phyloP scores from a whole-genome alignment of 805 yeast species.

The Ogataea philodendri region DNA sequence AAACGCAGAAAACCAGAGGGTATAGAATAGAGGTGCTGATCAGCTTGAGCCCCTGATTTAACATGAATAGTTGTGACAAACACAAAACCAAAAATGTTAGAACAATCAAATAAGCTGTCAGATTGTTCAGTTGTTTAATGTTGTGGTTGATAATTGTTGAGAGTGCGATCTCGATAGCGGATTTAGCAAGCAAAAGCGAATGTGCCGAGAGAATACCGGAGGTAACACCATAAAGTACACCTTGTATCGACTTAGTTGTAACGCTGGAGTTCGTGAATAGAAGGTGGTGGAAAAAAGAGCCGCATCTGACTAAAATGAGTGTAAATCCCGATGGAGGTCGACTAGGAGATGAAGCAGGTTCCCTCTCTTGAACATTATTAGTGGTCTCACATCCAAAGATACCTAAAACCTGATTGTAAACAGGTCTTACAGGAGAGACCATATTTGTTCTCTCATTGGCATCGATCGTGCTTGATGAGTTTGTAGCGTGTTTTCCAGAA shows the following conservation, averaged over 20 bases:
- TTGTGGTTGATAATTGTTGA: conserved; percentile 38
- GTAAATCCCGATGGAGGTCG: not conserved
- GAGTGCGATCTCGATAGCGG: conserved; percentile 67
- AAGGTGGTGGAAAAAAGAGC: not conserved
- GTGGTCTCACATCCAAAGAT: too few relatives aligned
- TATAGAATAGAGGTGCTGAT: conserved; percentile 76
- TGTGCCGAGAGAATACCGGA: conserved; percentile 84
- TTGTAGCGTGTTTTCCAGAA: too few relatives aligned
- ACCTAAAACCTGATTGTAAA: too few relatives aligned
- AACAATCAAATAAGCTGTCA: conserved; percentile 51
- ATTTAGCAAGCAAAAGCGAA: conserved; percentile 80
- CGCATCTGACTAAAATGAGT: too few relatives aligned
- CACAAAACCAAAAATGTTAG: conserved; percentile 59
- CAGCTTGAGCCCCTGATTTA: conserved; percentile 69
- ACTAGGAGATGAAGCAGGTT: too few relatives aligned
- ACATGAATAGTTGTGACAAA: conserved; percentile 64
- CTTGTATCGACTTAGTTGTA: conserved; percentile 41
- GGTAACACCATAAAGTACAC: conserved; percentile 61
- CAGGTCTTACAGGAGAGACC: too few relatives aligned
- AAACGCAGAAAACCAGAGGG: conserved; percentile 82
- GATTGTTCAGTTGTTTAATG: conserved; percentile 34
- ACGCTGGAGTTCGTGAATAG: conserved; percentile 16
- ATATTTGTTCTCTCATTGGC: too few relatives aligned
- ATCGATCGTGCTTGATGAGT: too few relatives aligned
- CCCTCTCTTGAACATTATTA: too few relatives aligned